These are phyloP conservation scores for Cladochytrium replicatum DNA, from an alignment of 192 early-diverging fungal species.

Conservation along the genomic window DNA sequence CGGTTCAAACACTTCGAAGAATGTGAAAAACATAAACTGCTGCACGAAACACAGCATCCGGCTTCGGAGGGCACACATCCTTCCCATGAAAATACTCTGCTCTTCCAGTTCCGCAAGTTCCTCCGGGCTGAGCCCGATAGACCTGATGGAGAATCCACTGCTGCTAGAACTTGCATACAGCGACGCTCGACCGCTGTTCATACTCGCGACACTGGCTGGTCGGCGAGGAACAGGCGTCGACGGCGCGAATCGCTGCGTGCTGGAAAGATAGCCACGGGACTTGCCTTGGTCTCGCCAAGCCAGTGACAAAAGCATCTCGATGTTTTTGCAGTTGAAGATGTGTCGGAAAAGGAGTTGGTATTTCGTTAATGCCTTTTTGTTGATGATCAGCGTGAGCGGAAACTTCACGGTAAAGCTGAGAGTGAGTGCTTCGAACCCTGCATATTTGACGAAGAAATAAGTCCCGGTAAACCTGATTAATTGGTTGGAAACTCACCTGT, in stretches of 20 bases:
- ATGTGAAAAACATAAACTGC: conserved; percentile 81
- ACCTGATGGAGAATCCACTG: too few relatives aligned
- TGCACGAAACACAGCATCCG: conserved; percentile 88
- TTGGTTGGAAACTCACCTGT: neutral
- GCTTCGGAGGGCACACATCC: conserved; percentile 61
- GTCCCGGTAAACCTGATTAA: neutral
- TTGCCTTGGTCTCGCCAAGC: conserved; percentile 69
- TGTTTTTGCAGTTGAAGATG: conserved; percentile 76
- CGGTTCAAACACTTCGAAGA: conserved; percentile 88
- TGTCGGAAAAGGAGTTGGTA: conserved; percentile 89
- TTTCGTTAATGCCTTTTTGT: conserved; percentile 69
- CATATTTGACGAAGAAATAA: neutral
- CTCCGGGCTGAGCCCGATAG: too few relatives aligned
- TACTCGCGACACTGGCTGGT: too few relatives aligned
- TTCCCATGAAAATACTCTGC: conserved; percentile 18
- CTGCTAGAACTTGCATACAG: too few relatives aligned
- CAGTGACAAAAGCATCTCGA: conserved; percentile 68
- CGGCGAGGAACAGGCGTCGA: too few relatives aligned
- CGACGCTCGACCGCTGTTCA: too few relatives aligned
- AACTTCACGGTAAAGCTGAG: conserved; percentile 77
- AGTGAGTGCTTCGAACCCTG: conserved; percentile 72
- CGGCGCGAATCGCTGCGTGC: too few relatives aligned
- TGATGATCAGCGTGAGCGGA: conserved; percentile 82
- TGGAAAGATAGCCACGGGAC: too few relatives aligned
- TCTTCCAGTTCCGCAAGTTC: conserved; percentile 8